phyloP scores from a whole-genome alignment of 2,329 filamentous ascomycete genomes.

The Leptographium radiaticola region DNA sequence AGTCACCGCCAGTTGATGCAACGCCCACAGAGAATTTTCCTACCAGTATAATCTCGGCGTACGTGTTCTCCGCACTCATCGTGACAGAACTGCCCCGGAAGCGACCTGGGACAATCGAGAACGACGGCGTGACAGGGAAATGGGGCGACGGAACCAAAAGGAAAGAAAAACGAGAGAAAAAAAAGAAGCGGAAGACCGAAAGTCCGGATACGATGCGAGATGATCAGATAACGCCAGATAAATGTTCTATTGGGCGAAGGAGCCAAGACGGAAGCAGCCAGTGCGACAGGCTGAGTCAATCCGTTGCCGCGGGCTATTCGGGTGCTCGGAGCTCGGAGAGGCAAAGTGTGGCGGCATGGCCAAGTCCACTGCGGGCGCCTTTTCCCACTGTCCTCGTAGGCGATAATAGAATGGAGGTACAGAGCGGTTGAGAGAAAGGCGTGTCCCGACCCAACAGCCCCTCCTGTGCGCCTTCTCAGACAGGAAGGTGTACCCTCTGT shows the following conservation, averaged over 20 bases:
- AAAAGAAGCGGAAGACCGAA: not conserved
- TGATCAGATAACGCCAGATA: conserved; percentile 1
- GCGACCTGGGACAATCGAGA: not conserved
- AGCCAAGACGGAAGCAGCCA: not conserved
- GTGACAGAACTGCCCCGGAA: not conserved
- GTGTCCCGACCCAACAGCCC: too few relatives aligned
- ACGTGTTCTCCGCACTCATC: conserved; percentile 1
- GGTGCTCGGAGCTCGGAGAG: not conserved
- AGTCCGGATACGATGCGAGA: not conserved
- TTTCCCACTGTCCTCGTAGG: not conserved
- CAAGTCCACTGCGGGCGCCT: not conserved
- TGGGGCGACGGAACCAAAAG: not conserved
- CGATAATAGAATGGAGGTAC: too few relatives aligned
- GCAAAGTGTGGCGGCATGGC: too few relatives aligned
- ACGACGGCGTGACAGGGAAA: not conserved
- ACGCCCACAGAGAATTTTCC: not conserved
- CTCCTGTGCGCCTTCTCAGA: too few relatives aligned
- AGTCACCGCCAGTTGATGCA: not conserved
- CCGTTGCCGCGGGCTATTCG: not conserved
- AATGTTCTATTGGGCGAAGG: not conserved
- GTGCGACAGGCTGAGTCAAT: not conserved
- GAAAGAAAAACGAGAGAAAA: not conserved
- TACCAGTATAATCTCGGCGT: conserved; percentile 1
- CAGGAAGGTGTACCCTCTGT: too few relatives aligned
- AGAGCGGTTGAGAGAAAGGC: too few relatives aligned